Percentiles rank a stretch among this genome's conserved stretches.
phyloP scores from a whole-genome alignment of 495 filamentous ascomycete genomes.

The Aspergillus hancockii region DNA sequence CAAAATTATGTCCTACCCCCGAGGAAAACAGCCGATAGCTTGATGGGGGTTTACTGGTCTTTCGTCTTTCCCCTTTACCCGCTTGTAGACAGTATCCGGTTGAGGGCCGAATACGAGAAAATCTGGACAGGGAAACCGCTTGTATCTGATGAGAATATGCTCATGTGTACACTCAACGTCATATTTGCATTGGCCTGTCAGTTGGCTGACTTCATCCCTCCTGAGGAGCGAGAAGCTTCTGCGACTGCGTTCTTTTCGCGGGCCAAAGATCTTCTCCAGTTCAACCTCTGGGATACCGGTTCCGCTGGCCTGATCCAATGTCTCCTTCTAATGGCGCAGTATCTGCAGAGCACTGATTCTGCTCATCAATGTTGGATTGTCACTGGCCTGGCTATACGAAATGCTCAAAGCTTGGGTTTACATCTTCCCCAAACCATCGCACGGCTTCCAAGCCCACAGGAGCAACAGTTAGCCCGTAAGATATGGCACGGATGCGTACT shows the following conservation, averaged over 20 bases:
- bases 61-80: constrained; percentile 45
- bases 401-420: constrained; percentile 76
- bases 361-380: constrained; percentile 59
- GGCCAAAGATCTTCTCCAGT: constrained; percentile 40
- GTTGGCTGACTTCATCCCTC: constrained; percentile 37
- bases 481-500: constrained; percentile 47
- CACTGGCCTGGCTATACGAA: constrained; percentile 70
- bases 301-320: constrained; percentile 41
- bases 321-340: constrained; percentile 42
- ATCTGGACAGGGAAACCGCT: constrained; percentile 37
- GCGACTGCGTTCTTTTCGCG: constrained; percentile 41
- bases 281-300: constrained; percentile 41
- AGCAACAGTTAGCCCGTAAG: constrained; percentile 38
- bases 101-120: constrained; percentile 34
- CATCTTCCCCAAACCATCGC: constrained; percentile 56
- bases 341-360: constrained; percentile 43
- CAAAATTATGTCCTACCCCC: constrained; percentile 40
- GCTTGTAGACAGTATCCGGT: constrained; percentile 33
- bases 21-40: constrained; percentile 39
- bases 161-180: constrained; percentile 45
- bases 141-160: constrained; percentile 37
- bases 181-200: constrained; percentile 43
- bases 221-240: constrained; percentile 32
- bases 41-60: constrained; percentile 44
- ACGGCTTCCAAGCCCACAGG: constrained; percentile 29